Conservation (phyloP, 1,284 basidiomycete species). For the Puccinia polysora region DNA sequence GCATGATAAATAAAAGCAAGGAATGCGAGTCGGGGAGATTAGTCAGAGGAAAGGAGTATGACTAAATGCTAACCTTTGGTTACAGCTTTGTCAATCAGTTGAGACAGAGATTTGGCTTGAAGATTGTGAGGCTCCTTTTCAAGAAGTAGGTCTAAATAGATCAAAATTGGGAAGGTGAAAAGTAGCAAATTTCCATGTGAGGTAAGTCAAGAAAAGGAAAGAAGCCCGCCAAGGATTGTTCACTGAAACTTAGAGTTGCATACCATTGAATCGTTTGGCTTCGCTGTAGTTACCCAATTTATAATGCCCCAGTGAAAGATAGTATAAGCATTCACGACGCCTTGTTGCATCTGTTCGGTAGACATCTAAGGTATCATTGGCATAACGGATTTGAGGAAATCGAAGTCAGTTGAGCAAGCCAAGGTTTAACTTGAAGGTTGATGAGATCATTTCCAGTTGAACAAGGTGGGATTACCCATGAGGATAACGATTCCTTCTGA, state of each 20-base stretch:
- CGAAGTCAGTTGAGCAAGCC: neutral
- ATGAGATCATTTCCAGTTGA: neutral
- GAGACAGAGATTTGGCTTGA: conserved; percentile 79
- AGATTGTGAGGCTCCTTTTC: conserved; percentile 91
- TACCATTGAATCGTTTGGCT: conserved; percentile 87
- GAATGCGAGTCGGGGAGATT: conserved; percentile 40
- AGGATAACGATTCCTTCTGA: conserved; percentile 83
- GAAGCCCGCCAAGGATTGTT: conserved; percentile 1
- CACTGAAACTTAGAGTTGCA: conserved; percentile 49
- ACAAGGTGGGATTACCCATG: conserved; percentile 63
- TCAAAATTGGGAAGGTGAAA: neutral
- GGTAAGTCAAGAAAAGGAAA: neutral
- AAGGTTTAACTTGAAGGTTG: neutral
- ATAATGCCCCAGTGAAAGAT: conserved; percentile 91
- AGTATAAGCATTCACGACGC: conserved; percentile 92
- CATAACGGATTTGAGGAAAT: neutral
- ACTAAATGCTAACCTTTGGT: conserved; percentile 63
- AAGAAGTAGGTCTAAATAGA: conserved; percentile 67
- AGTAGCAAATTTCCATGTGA: neutral
- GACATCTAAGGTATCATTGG: conserved; percentile 63
- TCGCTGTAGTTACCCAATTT: conserved; percentile 95
- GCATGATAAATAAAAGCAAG: neutral
- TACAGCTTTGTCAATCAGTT: conserved; percentile 81
- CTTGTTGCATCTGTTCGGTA: conserved; percentile 82
- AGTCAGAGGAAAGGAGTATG: too few relatives aligned